Base-by-base conservation (phyloP, 495 filamentous ascomycete genomes). In the Neurospora pannonica region DNA sequence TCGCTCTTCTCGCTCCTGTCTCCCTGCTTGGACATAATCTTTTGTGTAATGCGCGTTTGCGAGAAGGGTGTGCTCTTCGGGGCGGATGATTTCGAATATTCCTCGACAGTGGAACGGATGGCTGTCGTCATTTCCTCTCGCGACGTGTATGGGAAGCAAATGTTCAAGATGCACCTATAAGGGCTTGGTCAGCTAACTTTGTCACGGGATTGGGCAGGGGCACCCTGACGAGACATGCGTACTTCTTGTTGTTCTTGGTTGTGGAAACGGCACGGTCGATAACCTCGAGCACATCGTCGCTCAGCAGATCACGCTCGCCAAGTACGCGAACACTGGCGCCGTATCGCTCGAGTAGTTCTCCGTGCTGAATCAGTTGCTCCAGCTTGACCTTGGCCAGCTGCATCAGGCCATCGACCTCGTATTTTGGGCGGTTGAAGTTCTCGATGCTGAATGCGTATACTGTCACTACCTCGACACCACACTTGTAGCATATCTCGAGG, bases 391-490 rank as follows among this genome's bases (percentile, higher is more conserved):
- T 97, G 40, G 95, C 95, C 87, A 99, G 97, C 76, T 97, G 93
- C 96, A 99, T 99, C 71, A 99, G 85, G 19, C 93, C 94, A 81
- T 97, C 94, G 39, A 99, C 97, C 81, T 99, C 96, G 83, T 97
- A 95, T 81, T 94, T 95, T n/a, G 94, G 95, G 6, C 96, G 90
- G 82, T 98, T 97, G 86, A 98, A 99, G 84, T 99, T 99, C 83
- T 98, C 96, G 80, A 98, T 97, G 78, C 93, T 96, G 86, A 99
- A 99, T 5, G 96, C 96, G 82, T 98, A 99, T 71, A 99, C 93
- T 0, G 96, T 98, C 17, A 99, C 96, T 5, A 97, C 94, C 81
- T 94, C 92, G 38, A 99, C 92, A 21, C 96, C 96, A 73, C 92
- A 93, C 79, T 97, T 96, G 85, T 98, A 99, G 87, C 97, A 98